Conservation (phyloP, 1,139 yeast genomes). For the Blastobotrys serpentis region DNA sequence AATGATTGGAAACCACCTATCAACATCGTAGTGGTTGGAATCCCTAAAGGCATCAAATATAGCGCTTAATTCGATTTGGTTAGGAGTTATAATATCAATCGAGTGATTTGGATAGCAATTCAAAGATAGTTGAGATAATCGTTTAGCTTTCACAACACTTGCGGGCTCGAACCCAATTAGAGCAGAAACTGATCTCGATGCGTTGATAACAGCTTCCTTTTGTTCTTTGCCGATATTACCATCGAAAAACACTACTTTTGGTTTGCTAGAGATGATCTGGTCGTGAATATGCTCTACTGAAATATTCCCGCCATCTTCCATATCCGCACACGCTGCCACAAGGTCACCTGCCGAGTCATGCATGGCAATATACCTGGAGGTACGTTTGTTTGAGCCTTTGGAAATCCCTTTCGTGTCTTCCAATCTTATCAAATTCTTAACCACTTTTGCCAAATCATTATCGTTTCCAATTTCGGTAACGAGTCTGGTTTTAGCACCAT, state of each 20-base stretch:
- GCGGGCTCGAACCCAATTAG: conserved; percentile 72
- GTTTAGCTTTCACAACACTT: conserved; percentile 57
- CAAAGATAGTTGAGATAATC: conserved; percentile 25
- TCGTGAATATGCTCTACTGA: conserved; percentile 44
- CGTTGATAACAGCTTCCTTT: conserved; percentile 43
- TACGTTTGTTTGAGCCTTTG: conserved; percentile 35
- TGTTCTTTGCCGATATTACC: conserved; percentile 58
- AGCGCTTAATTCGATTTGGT: conserved; percentile 56
- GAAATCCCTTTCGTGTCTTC: conserved; percentile 46
- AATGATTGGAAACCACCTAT: conserved; percentile 71
- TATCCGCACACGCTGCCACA: conserved; percentile 79
- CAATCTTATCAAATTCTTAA: background rate
- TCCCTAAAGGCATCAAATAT: conserved; percentile 52
- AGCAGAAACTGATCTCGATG: conserved; percentile 28
- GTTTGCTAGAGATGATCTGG: conserved; percentile 28
- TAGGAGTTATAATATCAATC: conserved; percentile 62
- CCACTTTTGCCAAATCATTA: conserved; percentile 35
- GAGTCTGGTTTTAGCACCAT: conserved; percentile 43
- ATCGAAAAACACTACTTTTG: conserved; percentile 57
- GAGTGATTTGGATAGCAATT: conserved; percentile 40
- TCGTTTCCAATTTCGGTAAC: conserved; percentile 65
- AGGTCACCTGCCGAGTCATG: conserved; percentile 64
- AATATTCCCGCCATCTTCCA: conserved; percentile 63
- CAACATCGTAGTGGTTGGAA: conserved; percentile 57
- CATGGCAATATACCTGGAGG: conserved; percentile 73